Percentiles rank a stretch among this genome's conserved stretches.
Conservation (phyloP, 306 rosid genomes). For the Lathyrus oleraceus region DNA sequence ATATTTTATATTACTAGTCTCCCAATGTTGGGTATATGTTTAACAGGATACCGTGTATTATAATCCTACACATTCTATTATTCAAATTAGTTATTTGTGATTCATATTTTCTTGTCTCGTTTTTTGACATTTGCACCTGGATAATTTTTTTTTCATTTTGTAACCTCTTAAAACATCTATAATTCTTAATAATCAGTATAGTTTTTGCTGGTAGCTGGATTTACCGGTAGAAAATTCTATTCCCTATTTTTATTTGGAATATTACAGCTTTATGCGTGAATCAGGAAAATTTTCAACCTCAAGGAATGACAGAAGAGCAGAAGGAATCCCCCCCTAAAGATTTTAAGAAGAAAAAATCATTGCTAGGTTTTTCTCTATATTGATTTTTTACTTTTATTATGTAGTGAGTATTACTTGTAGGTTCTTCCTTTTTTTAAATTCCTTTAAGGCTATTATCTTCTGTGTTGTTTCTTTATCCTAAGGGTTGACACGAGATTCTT, state of each 20-base stretch:
- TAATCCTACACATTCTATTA: background rate
- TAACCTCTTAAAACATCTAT: background rate
- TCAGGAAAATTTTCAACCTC: constrained; percentile 30
- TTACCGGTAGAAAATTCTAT: constrained; percentile 3
- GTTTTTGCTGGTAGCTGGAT: constrained; percentile 18
- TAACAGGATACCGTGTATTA: background rate
- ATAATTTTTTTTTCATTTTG: background rate
- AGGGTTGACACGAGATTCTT: constrained; percentile 9
- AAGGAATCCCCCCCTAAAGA: constrained; percentile 58
- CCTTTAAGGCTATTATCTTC: constrained; percentile 5
- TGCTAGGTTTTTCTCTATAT: constrained; percentile 55
- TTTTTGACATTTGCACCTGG: constrained; percentile 10
- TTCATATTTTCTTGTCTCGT: constrained; percentile 9
- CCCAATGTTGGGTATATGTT: constrained; percentile 11
- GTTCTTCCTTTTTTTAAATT: constrained; percentile 1
- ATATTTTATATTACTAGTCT: constrained; percentile 4
- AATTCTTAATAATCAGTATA: background rate
- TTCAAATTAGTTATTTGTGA: constrained; percentile 4
- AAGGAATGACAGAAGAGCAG: constrained; percentile 62
- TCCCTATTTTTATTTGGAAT: constrained; percentile 28
- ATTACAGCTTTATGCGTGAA: constrained; percentile 30
- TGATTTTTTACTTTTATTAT: constrained; percentile 30
- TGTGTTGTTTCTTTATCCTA: constrained; percentile 6
- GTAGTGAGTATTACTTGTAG: constrained; percentile 21
- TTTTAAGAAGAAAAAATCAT: constrained; percentile 51